Percentiles rank a stretch among this genome's conserved stretches.
Conservation (phyloP, 1,284 basidiomycete species). For the Ustilago bromivora region DNA sequence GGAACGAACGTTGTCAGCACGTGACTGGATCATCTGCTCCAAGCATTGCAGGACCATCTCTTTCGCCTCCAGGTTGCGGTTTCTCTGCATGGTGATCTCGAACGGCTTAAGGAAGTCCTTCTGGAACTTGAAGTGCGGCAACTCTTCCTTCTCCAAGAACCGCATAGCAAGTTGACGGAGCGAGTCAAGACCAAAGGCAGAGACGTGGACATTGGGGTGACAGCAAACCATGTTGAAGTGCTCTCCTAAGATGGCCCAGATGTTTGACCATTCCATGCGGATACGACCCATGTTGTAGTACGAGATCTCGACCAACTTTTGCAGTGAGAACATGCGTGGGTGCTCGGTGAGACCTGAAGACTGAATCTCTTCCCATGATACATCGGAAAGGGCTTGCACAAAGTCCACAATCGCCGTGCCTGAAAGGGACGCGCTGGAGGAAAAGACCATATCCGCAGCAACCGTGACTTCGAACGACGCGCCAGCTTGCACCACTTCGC, state of each 20-base stretch:
- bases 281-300: conserved; percentile 99
- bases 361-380: conserved; percentile 99
- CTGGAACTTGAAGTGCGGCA: conserved; percentile 98
- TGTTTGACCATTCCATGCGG: conserved; percentile 96
- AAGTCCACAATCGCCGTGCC: conserved; percentile 98
- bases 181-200: conserved; percentile 96
- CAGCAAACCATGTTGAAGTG: conserved; percentile 99
- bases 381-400: conserved; percentile 92
- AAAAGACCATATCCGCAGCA: conserved; percentile 99
- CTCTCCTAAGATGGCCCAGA: conserved; percentile 97
- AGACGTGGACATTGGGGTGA: conserved; percentile 96
- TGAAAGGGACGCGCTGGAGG: conserved; percentile 89
- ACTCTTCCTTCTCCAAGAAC: conserved; percentile 97
- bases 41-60: conserved; percentile 99
- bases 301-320: conserved; percentile 98
- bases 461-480: conserved; percentile 98
- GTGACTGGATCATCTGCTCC: conserved; percentile 98
- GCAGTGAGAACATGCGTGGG: conserved; percentile 94
- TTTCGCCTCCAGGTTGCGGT: conserved; percentile 91
- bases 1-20: conserved; percentile 93
- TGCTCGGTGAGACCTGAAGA: conserved; percentile 88
- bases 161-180: conserved; percentile 98
- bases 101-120: conserved; percentile 99
- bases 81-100: conserved; percentile 97
- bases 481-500: conserved; percentile 96